These are phyloP conservation scores for Mucuna pruriens DNA, from an alignment of 306 rosid species.

Conservation along the genomic window DNA sequence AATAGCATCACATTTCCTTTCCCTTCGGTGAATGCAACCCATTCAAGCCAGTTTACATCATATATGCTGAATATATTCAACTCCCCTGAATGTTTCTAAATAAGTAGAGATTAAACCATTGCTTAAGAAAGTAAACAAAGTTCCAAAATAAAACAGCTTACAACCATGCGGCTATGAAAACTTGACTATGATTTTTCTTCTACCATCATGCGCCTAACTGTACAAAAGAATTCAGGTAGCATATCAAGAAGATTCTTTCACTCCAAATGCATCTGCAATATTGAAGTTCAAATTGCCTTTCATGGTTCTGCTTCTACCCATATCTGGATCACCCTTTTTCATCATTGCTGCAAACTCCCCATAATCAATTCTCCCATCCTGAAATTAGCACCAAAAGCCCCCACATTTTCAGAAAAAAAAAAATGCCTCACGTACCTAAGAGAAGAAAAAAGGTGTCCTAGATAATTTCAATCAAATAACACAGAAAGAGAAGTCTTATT, in stretches of 20 bases:
- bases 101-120: slow-evolving; percentile 18
- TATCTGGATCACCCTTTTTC: slow-evolving; percentile 66
- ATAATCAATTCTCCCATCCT: slow-evolving; percentile 94
- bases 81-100: neutral
- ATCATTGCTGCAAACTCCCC: slow-evolving; percentile 91
- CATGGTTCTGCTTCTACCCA: slow-evolving; percentile 71
- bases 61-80: neutral
- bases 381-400: slow-evolving; percentile 22
- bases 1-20: neutral
- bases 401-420: neutral
- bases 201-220: slow-evolving; percentile 41
- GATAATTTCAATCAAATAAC: neutral
- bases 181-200: slow-evolving; percentile 32
- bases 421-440: neutral
- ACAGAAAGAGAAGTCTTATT: no score
- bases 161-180: slow-evolving; percentile 29
- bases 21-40: neutral
- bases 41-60: neutral
- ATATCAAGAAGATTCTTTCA: slow-evolving; percentile 53
- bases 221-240: slow-evolving; percentile 44
- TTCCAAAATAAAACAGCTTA: slow-evolving; percentile 10
- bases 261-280: slow-evolving; percentile 79
- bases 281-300: slow-evolving; percentile 73
- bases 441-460: neutral
- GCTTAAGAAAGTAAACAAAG: slow-evolving; percentile 33